Percentiles rank a stretch among this genome's conserved stretches.
phyloP scores from a whole-genome alignment of 2,329 filamentous ascomycete genomes.

The Leptographium radiaticola region DNA sequence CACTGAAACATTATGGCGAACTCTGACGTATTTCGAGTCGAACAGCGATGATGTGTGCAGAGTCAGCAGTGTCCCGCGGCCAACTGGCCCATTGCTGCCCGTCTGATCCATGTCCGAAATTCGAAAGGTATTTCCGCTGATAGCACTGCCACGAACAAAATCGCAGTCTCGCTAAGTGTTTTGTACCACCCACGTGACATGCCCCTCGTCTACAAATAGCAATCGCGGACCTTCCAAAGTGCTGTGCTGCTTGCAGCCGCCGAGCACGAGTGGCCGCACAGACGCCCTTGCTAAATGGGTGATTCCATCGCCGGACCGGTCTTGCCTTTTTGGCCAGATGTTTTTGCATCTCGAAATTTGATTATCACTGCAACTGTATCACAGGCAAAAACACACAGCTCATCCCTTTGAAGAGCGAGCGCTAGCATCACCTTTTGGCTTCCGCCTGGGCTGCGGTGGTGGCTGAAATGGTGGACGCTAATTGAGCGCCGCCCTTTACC shows the following conservation, averaged over 20 bases:
- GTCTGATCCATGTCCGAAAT: background rate
- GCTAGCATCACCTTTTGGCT: background rate
- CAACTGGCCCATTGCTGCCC: background rate
- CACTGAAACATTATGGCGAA: conserved; percentile 27
- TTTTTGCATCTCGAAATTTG: background rate
- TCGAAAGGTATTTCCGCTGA: background rate
- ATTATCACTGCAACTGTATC: background rate
- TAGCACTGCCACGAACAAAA: background rate
- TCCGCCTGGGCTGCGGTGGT: background rate
- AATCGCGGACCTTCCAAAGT: too few relatives aligned
- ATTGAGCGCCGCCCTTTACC: background rate
- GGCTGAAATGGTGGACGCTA: background rate
- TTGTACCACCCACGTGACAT: background rate
- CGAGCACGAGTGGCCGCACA: background rate
- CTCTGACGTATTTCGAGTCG: conserved; percentile 28
- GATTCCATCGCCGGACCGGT: background rate
- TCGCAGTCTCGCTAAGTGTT: background rate
- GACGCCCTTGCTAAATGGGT: too few relatives aligned
- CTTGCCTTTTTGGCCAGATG: background rate
- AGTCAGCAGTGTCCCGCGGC: background rate
- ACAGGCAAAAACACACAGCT: background rate
- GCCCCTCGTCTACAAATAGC: background rate
- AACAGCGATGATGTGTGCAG: conserved; percentile 35
- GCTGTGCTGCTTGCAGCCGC: background rate
- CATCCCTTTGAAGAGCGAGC: background rate